Evolutionary conservation across 495 filamentous ascomycete genomes (phyloP), one percentile per base, ranked within the genome.

Genomic region (Aspergillus baeticus): DNA sequence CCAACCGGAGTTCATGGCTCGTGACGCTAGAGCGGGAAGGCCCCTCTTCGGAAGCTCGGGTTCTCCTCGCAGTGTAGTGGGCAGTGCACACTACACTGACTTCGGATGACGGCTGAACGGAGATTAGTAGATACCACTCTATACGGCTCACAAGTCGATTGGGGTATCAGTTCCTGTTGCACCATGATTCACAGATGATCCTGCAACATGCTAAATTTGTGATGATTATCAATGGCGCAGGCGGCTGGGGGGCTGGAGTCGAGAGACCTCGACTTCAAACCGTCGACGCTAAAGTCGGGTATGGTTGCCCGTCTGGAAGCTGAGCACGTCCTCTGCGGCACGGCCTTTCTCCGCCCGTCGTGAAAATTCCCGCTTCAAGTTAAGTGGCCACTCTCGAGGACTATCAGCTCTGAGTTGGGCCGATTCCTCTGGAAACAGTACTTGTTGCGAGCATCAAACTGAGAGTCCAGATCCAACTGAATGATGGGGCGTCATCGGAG

Each of bases 1-100:
- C 55, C 60, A 58, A 62, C 60, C 60, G 60, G 55, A 58, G 55
- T 55, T 52, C 34, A 43, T 51, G 51, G 39, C 53, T 50, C 37
- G 37, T 22, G 33, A 17, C 53, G 41, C 44, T 55, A 55, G 43
- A 46, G 53, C 45, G 43, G 33, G 48, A 55, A 31, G 53, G 34
- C 43, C 44, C 53, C 48, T 55, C 53, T 39, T 55, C 53, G 53
- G 53, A 55, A 55, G 44, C 33, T 55, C 53, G 53, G 53, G 44
- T 33, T 55, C 36, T 55, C 23, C 33, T 48, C 34, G 13, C 22
- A 44, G 15, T 29, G 35, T 49, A 10, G 23, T 18, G 44, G n/a
- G 44, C 26, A 6, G 4, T 23, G 26, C 26, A 29, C 26, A 29
- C 4, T 29, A 8, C 26, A 29, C 26, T 4, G 8, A 4, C 26